These are phyloP conservation scores for Amanita rubescens DNA, from an alignment of 768 basidiomycete species.

Conservation along the genomic window DNA sequence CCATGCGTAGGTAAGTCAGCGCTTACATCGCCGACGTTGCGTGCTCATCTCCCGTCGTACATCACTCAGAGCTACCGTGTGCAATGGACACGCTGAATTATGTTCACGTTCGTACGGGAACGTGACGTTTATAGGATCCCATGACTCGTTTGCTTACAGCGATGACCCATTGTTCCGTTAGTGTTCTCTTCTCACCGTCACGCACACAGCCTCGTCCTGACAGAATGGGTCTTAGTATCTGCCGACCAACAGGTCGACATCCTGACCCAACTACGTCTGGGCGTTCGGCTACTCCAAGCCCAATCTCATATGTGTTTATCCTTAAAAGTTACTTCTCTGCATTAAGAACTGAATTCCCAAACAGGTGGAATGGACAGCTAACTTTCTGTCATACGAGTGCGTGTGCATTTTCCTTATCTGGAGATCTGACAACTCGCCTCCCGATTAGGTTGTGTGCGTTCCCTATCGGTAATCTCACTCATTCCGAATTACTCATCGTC, in stretches of 20 bases:
- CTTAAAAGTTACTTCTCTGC: neutral
- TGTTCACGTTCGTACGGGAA: slow-evolving; percentile 51
- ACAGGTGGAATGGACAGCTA: slow-evolving; percentile 28
- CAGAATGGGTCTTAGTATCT: slow-evolving; percentile 24
- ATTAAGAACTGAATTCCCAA: neutral
- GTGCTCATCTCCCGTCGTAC: neutral
- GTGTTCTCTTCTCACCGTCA: slow-evolving; percentile 15
- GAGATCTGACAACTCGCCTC: neutral
- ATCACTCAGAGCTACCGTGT: slow-evolving; percentile 34
- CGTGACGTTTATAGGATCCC: slow-evolving; percentile 41
- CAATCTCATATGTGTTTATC: slow-evolving; percentile 39
- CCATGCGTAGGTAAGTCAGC: neutral
- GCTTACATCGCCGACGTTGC: neutral
- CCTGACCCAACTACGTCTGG: slow-evolving; percentile 38
- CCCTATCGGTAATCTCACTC: slow-evolving; percentile 7
- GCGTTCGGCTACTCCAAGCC: slow-evolving; percentile 54
- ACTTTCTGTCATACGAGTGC: slow-evolving; percentile 65
- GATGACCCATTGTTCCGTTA: slow-evolving; percentile 36
- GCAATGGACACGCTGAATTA: slow-evolving; percentile 61
- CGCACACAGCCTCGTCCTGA: neutral
- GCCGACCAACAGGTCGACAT: slow-evolving; percentile 45
- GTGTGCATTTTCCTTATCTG: slow-evolving; percentile 12
- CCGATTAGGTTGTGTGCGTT: slow-evolving; percentile 27
- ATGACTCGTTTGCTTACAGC: slow-evolving; percentile 51
- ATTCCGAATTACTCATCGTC: neutral